Base-by-base conservation (phyloP, 345 rosid species). In the Pseudoturritis turrita region DNA sequence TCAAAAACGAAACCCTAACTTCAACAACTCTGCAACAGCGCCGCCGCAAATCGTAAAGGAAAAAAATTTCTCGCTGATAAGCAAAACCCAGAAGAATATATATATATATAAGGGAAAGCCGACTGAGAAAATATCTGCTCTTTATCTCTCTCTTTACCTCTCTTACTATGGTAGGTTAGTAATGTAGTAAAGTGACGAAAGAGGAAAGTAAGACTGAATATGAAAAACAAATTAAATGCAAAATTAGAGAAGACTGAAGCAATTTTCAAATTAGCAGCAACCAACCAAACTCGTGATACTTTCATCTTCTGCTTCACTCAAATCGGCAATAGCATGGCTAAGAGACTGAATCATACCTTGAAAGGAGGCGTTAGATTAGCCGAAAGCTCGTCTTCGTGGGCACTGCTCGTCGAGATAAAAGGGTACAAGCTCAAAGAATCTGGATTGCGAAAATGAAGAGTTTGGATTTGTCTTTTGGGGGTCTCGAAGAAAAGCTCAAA, bases 1-100 rank as follows among this genome's bases (percentile, higher is more conserved):
- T 51, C 70, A 47, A 62, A 75, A 69, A 15, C 22, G n/a, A 77
- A 82, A 76, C 82, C 76, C 84, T 81, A 75, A 60, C 45, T 65
- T 13, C 50, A 22, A 36, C 66, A 45, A 37, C 21, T 21, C 64
- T 13, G 17, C 1, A 21, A 50, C 59, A 45, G 11, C 62, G 68
- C 47, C 45, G 74, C 59, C 53, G 62, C 22, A 22, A 58, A 65
- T 65, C 44, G 65, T 36, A 1, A 22, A 56, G 6, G 31, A 33
- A 33, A 52, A 11, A 19, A 21, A n/a, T 57, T 40, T 41, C 12
- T 59, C 43, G 33, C 26, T 6, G 31, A 26, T 12, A 45, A 29
- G 62, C 36, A 28, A 37, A 33, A 65, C 37, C 60, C 56, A 6
- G 36, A 43, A 18, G 69, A 44, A 37, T 29, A 21, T 25, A 74